phyloP scores from a whole-genome alignment of 2,329 filamentous ascomycete species.

The Colletotrichum truncatum region DNA sequence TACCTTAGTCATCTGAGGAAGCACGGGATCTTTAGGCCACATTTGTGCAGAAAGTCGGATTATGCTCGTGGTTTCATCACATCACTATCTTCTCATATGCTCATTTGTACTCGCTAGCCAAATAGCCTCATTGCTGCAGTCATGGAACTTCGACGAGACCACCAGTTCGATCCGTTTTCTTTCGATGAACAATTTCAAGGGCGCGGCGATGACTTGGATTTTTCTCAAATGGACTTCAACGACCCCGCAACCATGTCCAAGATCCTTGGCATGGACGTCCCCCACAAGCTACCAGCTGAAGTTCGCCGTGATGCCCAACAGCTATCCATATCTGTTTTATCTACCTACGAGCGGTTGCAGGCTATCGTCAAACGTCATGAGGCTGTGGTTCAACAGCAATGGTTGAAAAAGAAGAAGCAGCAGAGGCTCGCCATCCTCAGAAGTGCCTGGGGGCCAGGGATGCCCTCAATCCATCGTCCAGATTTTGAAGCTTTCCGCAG shows the following conservation, averaged over 20 bases:
- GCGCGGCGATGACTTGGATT: neutral
- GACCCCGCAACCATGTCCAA: neutral
- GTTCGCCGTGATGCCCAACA: neutral
- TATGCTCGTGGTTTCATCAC: too few relatives aligned
- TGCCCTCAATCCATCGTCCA: neutral
- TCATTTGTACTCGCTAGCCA: too few relatives aligned
- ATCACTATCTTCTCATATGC: too few relatives aligned
- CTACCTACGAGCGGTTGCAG: neutral
- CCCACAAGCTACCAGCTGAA: neutral
- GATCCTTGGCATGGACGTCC: neutral
- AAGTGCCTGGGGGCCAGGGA: neutral
- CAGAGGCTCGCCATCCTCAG: neutral
- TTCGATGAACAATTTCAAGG: neutral
- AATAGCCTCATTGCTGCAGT: too few relatives aligned
- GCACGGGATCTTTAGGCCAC: too few relatives aligned
- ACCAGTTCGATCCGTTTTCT: neutral
- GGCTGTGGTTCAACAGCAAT: neutral
- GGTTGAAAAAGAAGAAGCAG: neutral
- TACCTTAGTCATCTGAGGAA: too few relatives aligned
- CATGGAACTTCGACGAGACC: neutral
- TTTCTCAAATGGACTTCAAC: neutral
- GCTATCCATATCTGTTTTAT: fast-evolving
- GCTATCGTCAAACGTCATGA: neutral
- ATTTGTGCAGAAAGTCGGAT: too few relatives aligned
- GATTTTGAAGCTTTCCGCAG: neutral